These are phyloP conservation scores for Citrus glauca DNA, from an alignment of 345 rosid species.

Conservation along the genomic window DNA sequence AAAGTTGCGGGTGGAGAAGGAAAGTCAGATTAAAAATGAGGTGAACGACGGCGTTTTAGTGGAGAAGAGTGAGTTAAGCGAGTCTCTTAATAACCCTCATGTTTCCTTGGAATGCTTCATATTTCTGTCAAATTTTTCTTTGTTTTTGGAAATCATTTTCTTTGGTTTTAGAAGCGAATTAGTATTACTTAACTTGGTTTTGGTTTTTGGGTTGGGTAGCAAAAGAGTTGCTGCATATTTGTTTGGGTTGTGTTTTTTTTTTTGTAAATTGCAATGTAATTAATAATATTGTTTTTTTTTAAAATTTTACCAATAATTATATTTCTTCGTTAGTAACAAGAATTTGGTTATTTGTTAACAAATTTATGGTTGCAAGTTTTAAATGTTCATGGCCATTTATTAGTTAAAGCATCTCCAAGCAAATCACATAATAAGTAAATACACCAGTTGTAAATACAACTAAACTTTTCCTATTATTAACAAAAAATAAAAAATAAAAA, in stretches of 20 bases:
- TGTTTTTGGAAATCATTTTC: background rate
- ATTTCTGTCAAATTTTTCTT: constrained; percentile 40
- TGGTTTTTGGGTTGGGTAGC: background rate
- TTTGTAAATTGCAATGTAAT: constrained; percentile 8
- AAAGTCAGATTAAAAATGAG: constrained; percentile 9
- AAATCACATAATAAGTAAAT: no score
- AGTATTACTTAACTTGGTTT: background rate
- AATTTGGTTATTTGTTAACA: no score
- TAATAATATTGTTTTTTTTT: no score
- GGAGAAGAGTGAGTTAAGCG: constrained; percentile 23
- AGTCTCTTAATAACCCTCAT: constrained; percentile 55
- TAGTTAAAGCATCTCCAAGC: no score
- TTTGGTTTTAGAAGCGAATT: background rate
- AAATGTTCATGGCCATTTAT: no score
- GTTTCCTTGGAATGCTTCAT: constrained; percentile 83
- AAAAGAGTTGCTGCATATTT: background rate
- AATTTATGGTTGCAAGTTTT: no score
- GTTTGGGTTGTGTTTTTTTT: background rate
- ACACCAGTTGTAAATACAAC: no score
- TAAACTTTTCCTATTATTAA: no score
- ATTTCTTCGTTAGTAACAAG: no score
- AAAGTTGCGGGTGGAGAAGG: constrained; percentile 15
- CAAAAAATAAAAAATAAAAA: no score
- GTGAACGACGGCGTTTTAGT: constrained; percentile 21
- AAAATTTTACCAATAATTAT: no score